These are phyloP conservation scores for Aspergillus tanneri DNA, from an alignment of 2,329 filamentous ascomycete genomes.

Conservation along the genomic window DNA sequence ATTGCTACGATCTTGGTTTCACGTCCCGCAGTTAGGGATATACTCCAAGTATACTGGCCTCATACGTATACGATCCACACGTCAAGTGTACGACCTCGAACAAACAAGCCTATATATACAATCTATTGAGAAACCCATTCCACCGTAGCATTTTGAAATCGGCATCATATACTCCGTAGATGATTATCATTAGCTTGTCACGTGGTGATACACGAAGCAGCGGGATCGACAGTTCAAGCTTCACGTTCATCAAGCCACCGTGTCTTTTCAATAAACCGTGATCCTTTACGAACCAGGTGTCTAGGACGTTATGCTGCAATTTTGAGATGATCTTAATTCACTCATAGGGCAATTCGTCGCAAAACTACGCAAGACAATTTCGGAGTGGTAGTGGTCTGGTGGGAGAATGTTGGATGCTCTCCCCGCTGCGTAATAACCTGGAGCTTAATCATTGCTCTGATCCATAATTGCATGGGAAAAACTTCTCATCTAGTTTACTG, in stretches of 20 bases:
- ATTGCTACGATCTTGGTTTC: no score
- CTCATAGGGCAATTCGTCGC: not conserved
- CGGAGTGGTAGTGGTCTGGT: not conserved
- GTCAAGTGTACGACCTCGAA: no score
- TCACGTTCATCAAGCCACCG: conserved; percentile 1
- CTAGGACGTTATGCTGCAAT: not conserved
- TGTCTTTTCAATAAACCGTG: not conserved
- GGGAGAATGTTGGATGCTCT: conserved; percentile 3
- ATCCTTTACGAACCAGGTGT: not conserved
- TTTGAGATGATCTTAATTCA: no score
- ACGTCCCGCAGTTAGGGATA: no score
- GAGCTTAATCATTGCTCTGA: not conserved
- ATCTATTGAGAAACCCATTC: no score
- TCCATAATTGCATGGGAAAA: no score
- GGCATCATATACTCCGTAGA: no score
- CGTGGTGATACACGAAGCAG: not conserved
- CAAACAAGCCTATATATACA: no score
- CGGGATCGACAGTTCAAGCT: not conserved
- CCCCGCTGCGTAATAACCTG: not conserved
- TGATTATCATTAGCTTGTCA: not conserved
- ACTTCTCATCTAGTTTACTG: no score
- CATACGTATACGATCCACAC: no score
- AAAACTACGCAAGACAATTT: not conserved
- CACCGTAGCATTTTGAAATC: no score
- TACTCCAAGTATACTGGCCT: no score